Base-by-base conservation (phyloP, 73 alveolate genomes). In the Breviolum minutum region DNA sequence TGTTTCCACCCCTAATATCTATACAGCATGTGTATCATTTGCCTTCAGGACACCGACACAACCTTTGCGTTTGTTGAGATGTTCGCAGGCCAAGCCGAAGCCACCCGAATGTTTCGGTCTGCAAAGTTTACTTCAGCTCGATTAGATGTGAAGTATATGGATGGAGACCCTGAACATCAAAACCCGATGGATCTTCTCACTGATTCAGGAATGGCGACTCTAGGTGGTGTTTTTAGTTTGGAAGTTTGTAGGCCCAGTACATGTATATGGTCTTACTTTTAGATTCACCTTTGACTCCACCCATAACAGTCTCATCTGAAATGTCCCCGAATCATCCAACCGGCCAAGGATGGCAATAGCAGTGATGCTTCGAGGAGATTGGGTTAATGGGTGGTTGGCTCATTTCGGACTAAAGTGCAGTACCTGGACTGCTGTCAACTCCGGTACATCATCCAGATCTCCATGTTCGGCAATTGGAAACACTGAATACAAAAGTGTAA, bases 111-210 rank as follows among this genome's bases (percentile, higher is more conserved):
- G 92, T 61, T 54, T 24, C 92, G 92, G 76, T 20, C 7, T 62
- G 76, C 76, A 2, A 20, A 83, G 26, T 8, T 83, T 2, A 70
- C 92, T 5, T 48, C 92, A 60, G 76, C 76, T 54, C 26, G 26
- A 8, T 11, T 83, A 22, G 92, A 83, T 24, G 5, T 83, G 62
- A 0, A 2, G 0, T 83, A 83, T 26, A 83, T 83, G 92, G 26
- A 6, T 2, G 60, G 74, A 7, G 92, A 83, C 54, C 22, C 48
- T 19, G 74, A 60, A 3, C 7, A 20, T 0, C 92, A 83, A 10
- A 83, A 83, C 62, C 92, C 92, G 0, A 83, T 83, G 92, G 76
- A 83, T 40, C 61, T 83, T 22, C 76, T 83, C 61, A 19, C 76
- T 1, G 92, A 83, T 20, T 17, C 76, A 22, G 92, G 92, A 0